These are phyloP conservation scores for Rostrohypoxylon terebratum DNA, from an alignment of 495 filamentous ascomycete species.

Conservation along the genomic window DNA sequence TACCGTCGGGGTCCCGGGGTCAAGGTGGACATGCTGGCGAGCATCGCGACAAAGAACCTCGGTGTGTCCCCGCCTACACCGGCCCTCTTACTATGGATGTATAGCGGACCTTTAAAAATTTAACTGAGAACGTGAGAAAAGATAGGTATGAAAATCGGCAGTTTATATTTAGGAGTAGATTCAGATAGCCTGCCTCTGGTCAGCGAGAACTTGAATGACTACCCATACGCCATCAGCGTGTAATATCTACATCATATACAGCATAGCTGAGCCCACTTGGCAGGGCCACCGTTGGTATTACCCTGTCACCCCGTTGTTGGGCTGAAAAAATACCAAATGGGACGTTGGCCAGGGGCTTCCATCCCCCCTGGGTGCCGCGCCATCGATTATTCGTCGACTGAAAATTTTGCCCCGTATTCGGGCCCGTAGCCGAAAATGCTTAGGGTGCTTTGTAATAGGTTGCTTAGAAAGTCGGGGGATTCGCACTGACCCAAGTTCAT, in stretches of 20 bases:
- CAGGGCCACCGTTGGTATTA: background rate
- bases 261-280: background rate
- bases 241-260: background rate
- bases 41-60: constrained; percentile 23
- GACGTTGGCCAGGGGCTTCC: constrained; percentile 20
- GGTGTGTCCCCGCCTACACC: background rate
- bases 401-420: constrained; percentile 14
- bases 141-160: constrained; percentile 3
- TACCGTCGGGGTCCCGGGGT: constrained; percentile 24
- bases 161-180: constrained; percentile 9
- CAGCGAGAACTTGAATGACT: constrained; percentile 14
- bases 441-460: background rate
- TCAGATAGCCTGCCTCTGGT: constrained; percentile 4
- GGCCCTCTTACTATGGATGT: too few relatives aligned
- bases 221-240: background rate
- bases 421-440: constrained; percentile 10
- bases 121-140: constrained; percentile 12
- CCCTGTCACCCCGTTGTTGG: background rate
- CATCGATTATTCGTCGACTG: background rate
- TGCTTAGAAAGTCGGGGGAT: constrained; percentile 4
- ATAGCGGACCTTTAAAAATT: constrained; percentile 1
- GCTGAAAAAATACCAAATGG: constrained; percentile 19
- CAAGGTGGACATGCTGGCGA: background rate
- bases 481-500: background rate
- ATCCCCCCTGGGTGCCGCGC: constrained; percentile 12